Percentiles rank a stretch among this genome's conserved stretches.
Conservation (phyloP, 352 stramenopile genomes). For the Globisporangium lucens region DNA sequence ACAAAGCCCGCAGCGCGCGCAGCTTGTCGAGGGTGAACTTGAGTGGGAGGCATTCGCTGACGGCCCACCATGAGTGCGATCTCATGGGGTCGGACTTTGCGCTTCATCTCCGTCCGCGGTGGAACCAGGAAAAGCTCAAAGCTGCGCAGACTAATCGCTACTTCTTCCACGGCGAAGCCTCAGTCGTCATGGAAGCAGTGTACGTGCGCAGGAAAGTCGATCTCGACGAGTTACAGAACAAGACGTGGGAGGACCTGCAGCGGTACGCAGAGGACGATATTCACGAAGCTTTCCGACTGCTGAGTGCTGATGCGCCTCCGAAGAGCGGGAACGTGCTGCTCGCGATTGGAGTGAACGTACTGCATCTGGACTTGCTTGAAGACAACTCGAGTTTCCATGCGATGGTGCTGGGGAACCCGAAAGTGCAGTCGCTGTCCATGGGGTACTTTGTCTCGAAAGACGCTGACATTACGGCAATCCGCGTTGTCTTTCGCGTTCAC, state of each 20-base stretch:
- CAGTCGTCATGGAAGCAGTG: constrained; percentile 15
- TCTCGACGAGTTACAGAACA: constrained; percentile 10
- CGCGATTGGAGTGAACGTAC: constrained; percentile 12
- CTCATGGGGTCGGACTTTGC: constrained; percentile 17
- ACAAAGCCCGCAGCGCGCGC: constrained; percentile 13
- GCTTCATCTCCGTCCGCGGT: constrained; percentile 15
- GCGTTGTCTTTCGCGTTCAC: constrained; percentile 15
- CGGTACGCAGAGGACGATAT: constrained; percentile 11
- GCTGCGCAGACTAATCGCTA: not conserved
- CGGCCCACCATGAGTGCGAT: constrained; percentile 14
- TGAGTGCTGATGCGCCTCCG: not conserved
- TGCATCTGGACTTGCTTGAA: constrained; percentile 9
- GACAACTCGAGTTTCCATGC: constrained; percentile 7
- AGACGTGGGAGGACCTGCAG: constrained; percentile 14
- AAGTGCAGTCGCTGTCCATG: constrained; percentile 14
- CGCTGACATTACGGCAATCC: constrained; percentile 13
- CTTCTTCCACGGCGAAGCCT: constrained; percentile 16
- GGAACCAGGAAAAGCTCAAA: constrained; percentile 14
- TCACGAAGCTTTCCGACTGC: constrained; percentile 11
- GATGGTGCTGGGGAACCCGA: constrained; percentile 5
- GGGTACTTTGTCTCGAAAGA: constrained; percentile 17
- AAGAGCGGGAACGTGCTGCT: constrained; percentile 14
- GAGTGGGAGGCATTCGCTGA: constrained; percentile 15
- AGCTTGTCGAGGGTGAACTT: constrained; percentile 12
- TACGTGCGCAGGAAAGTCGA: constrained; percentile 11